Evolutionary conservation across 163 green algal species (phyloP).

Genomic region (Chlorella variabilis): DNA sequence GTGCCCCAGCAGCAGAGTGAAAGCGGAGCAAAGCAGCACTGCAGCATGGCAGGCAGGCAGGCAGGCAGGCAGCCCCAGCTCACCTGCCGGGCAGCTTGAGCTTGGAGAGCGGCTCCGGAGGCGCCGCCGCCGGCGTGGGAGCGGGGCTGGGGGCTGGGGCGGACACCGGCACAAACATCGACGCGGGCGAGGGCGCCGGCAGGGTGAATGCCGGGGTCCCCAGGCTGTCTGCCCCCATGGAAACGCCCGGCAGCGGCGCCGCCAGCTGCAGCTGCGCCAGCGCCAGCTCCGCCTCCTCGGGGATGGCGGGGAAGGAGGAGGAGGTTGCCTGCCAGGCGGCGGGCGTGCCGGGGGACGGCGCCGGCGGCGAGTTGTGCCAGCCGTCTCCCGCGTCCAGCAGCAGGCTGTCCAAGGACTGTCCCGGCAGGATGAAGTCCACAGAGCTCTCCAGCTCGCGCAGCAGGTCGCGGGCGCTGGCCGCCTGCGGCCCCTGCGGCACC

Average conservation of each 20-base stretch:
- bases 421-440: slow-evolving; percentile 6
- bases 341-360: neutral
- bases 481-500: neutral
- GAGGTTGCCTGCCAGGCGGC: neutral
- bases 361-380: neutral
- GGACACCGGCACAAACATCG: neutral
- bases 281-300: slow-evolving; percentile 4
- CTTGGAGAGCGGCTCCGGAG: too few relatives aligned
- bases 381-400: slow-evolving; percentile 2
- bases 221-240: too few relatives aligned
- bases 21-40: too few relatives aligned
- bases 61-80: too few relatives aligned
- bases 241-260: too few relatives aligned
- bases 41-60: too few relatives aligned
- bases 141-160: neutral
- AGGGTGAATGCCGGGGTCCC: too few relatives aligned
- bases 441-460: slow-evolving; percentile 10
- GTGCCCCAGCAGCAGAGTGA: too few relatives aligned
- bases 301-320: slow-evolving; percentile 8
- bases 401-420: neutral
- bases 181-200: too few relatives aligned
- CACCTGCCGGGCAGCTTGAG: neutral
- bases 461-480: neutral
- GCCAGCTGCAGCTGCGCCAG: neutral
- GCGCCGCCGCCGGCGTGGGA: too few relatives aligned